A percentile compares a stretch with the other conserved stretches of the same genome.
These are phyloP conservation scores for Pseudocohnilembus persalinus DNA, from an alignment of 169 alveolate species.

Conservation along the genomic window DNA sequence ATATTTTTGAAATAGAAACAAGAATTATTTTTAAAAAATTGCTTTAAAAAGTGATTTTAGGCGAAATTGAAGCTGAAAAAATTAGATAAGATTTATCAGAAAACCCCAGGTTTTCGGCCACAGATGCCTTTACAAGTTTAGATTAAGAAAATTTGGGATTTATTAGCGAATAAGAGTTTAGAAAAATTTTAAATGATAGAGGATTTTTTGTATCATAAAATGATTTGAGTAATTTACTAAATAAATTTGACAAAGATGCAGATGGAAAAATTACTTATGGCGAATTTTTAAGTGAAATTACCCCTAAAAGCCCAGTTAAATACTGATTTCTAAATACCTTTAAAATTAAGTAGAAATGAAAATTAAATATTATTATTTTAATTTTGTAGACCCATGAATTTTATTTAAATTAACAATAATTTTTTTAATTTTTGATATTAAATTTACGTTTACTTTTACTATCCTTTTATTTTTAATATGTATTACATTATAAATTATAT, in stretches of 20 bases:
- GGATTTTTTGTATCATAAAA: slow-evolving; percentile 36
- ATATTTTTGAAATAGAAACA: slow-evolving; percentile 11
- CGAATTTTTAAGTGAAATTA: slow-evolving; percentile 58
- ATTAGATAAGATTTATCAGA: slow-evolving; percentile 34
- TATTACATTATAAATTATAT: too few species aligned
- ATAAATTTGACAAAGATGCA: slow-evolving; percentile 57
- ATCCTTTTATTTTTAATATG: too few species aligned
- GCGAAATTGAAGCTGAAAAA: slow-evolving; percentile 25
- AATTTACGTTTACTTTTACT: too few species aligned
- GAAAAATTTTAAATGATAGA: slow-evolving; percentile 30
- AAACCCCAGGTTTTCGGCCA: slow-evolving; percentile 44
- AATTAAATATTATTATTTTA: too few species aligned
- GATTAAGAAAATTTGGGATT: slow-evolving; percentile 52
- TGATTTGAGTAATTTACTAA: slow-evolving; percentile 38
- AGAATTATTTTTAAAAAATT: slow-evolving; percentile 6
- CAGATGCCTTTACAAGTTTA: slow-evolving; percentile 54
- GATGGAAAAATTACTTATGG: slow-evolving; percentile 58
- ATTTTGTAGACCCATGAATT: background rate
- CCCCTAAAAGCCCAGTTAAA: slow-evolving; percentile 57
- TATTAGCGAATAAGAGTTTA: slow-evolving; percentile 49
- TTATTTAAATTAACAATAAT: too few species aligned
- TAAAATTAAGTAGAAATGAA: too few species aligned
- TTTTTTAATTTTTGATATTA: too few species aligned
- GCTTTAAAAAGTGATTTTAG: slow-evolving; percentile 2
- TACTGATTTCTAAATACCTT: background rate